Base-by-base conservation (phyloP, 1,139 yeast species). In the Blastobotrys arbuscula region DNA sequence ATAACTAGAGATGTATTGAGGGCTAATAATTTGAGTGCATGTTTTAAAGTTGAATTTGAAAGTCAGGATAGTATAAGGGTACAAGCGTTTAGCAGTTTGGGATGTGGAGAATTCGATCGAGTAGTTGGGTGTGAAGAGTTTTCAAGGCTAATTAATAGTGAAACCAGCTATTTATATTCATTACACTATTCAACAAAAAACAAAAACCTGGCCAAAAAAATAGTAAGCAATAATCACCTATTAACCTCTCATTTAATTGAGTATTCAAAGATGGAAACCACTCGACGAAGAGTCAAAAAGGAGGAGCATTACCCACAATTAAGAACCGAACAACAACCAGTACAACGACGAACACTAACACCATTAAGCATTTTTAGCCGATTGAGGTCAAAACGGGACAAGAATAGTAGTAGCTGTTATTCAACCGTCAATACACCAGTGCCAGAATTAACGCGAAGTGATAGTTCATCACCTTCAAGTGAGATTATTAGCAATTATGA, bases 31-130 rank as follows among this genome's bases (percentile, higher is more conserved):
- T 59, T 77, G 10, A 71, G 69, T 50, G 77, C 75, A 1, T 78
- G 76, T 3, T 58, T 78, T n/a, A 71, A 76, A 24, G 72, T 78
- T 1, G 69, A 64, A 45, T 69, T 75, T 47, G 58, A 56, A n/a
- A 4, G 18, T 13, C 55, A 57, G 24, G 49, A 65, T 9, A 51
- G 54, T 26, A 53, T 65, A 7, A 49, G 53, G 2, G 59, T 65
- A 6, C 46, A 50, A 10, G 55, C 61, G 0, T 45, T 62, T 8
- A 59, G 64, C 2, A 50, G 48, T 1, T 52, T 66, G 41, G 45
- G 45, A n/a, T 37, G 37, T 26, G 66, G 68, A 50, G 50, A 50
- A 16, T 52, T 61, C 13, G 56, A 55, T n/a, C 59, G 53, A 23
- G 53, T 55, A 3, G 62, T 67, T 6, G 47, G 48, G 16, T 56